Base-by-base conservation (phyloP, 371 early-diverging fungal genomes). In the Rhizopus microsporus region DNA sequence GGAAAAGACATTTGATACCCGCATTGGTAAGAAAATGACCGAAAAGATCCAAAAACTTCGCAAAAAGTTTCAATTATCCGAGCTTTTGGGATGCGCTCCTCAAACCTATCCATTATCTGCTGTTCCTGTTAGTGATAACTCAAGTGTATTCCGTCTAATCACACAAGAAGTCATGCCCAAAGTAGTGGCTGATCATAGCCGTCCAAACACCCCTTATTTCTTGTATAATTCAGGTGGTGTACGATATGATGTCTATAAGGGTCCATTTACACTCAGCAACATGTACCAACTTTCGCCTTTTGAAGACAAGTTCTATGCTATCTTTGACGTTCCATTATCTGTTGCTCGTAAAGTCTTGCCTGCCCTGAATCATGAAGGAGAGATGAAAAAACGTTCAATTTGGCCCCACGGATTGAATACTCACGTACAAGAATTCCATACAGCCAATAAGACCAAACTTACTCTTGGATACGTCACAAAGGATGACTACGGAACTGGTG, bases 391-490 rank as follows among this genome's bases (percentile, higher is more conserved):
- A 40, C 67, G 65, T 3, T 80, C 68, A 16, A 71, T 74, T 54
- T 56, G 77, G 35, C 65, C 80, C 9, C 77, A 79, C 59, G 71
- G 70, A 5, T 74, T 29, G 8, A 17, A 46, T 9, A 10, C 38
- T 10, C 7, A 37, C 2, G 10, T 37, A 37, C 46, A 15, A n/a
- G 3, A 17, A 29, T 9, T 12, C 29, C 46, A 29, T 9, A 16
- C 29, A 5, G 15, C 29, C 7, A 29, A 23, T 30, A 80, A 13
- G 80, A 78, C 23, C 31, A 73, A 82, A n/a, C 67, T 87, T 51
- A 87, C 88, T 1, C 88, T 88, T 1, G 85, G 85, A 2, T 80
- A 79, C 39, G 70, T 83, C 1, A 79, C 80, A 17, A 67, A 40
- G 35, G 65, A 83, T 50, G 84, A 81, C 71, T 78, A 59, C 54